Percentiles rank a stretch among this genome's conserved stretches.
Evolutionary conservation across 225 moss, liverwort and hornwort species (phyloP).

Genomic region (Marchantia polymorpha): DNA sequence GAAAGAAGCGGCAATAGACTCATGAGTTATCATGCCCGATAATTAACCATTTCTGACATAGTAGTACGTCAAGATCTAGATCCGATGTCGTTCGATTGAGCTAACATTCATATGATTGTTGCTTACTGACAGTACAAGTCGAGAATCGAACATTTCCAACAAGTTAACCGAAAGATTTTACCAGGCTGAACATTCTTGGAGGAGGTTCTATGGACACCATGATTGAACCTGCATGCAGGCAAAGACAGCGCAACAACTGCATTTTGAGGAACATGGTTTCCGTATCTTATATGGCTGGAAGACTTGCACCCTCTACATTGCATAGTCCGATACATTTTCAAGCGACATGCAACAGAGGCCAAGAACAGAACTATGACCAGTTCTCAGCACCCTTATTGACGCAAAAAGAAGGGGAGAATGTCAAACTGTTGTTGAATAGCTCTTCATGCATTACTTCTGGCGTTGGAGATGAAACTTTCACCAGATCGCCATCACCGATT

Average conservation of each 20-base stretch:
- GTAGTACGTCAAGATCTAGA: too few species aligned
- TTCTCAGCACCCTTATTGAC: neutral
- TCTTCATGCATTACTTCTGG: neutral
- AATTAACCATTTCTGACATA: too few species aligned
- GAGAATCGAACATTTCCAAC: too few species aligned
- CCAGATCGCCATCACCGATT: neutral
- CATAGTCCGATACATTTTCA: neutral
- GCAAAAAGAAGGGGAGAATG: neutral
- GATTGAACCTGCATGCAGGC: neutral
- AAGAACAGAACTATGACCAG: neutral
- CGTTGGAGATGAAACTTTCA: neutral
- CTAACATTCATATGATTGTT: too few species aligned
- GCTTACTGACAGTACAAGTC: too few species aligned
- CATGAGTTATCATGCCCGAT: too few species aligned
- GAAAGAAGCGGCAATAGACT: too few species aligned
- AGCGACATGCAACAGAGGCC: neutral
- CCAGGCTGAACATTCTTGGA: neutral
- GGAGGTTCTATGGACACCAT: neutral
- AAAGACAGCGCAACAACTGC: slow-evolving; percentile 16
- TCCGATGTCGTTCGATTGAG: too few species aligned
- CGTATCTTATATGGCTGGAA: slow-evolving; percentile 33
- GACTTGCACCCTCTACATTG: slow-evolving; percentile 26
- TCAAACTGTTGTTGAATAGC: neutral
- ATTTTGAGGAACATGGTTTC: slow-evolving; percentile 33
- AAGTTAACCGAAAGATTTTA: too few species aligned